Percentiles rank a stretch among this genome's conserved stretches.
phyloP scores from a whole-genome alignment of 2,329 filamentous ascomycete species.

The Claviceps arundinis region DNA sequence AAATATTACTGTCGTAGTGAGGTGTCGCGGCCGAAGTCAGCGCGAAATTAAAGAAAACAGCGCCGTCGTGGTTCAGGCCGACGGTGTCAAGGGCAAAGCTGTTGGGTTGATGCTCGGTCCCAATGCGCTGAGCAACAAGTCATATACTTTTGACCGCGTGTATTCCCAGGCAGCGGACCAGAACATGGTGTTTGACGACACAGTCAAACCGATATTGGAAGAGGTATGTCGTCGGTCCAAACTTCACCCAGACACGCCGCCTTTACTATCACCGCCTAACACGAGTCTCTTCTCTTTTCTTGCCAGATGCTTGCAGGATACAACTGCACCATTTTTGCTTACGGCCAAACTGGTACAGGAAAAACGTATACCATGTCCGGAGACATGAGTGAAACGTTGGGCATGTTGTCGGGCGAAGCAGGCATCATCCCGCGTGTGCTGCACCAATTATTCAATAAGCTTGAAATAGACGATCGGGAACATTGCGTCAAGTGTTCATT shows the following conservation, averaged over 20 bases:
- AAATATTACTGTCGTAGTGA: constrained; percentile 94
- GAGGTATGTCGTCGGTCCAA: constrained; percentile 45
- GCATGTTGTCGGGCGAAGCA: constrained; percentile 77
- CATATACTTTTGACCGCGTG: constrained; percentile 92
- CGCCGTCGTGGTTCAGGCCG: constrained; percentile 76
- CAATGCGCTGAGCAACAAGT: constrained; percentile 86
- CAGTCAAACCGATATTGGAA: constrained; percentile 82
- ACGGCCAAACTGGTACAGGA: constrained; percentile 93
- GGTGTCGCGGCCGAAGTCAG: constrained; percentile 84
- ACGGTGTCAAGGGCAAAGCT: constrained; percentile 73
- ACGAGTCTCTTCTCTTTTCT: neutral
- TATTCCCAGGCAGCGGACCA: constrained; percentile 94
- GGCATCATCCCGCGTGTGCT: constrained; percentile 91
- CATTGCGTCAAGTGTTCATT: constrained; percentile 95
- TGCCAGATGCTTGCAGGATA: constrained; percentile 77
- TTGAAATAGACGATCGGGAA: constrained; percentile 67
- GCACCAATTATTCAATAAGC: constrained; percentile 72
- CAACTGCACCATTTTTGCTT: constrained; percentile 98
- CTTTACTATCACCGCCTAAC: neutral
- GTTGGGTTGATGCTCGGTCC: constrained; percentile 87
- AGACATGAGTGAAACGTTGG: constrained; percentile 79
- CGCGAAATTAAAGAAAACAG: constrained; percentile 91
- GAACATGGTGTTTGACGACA: constrained; percentile 86
- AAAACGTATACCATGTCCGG: constrained; percentile 99
- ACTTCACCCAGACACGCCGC: neutral